Evolutionary conservation across 1,284 basidiomycete genomes (phyloP), one percentile per base, ranked within the genome.

Genomic region (Moniliophthora roreri): DNA sequence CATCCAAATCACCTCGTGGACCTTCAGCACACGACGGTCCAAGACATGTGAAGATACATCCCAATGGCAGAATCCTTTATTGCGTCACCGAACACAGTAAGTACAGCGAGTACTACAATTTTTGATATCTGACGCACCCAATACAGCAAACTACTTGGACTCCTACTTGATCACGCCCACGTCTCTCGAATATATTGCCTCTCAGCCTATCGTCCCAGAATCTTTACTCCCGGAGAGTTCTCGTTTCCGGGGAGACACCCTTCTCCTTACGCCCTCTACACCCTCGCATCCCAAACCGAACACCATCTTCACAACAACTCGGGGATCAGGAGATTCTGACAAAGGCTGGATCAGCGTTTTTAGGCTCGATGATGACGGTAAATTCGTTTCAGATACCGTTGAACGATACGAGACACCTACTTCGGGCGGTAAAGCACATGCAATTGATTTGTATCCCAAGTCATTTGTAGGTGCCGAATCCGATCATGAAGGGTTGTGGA

Each of bases 41-140:
- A 2, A 65, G 78, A 34, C 78, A 80, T 60, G 65, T 79, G 51
- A 77, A 77, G 53, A 57, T 79, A 1, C 77, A 79, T 56, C 76
- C 77, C 0, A 78, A 78, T 55, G 77, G 77, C 0, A 71, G 66
- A 45, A 58, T 77, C 0, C 59, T 79, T 3, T 79, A 80, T 56
- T 75, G 69, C 48, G 71, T 79, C 9, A 77, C 77, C 2, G 78
- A 80, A 56, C 78, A 80, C 48, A 70, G 76, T 77, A 55, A 54
- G 75, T 65, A 21, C n/a, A n/a, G n/a, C n/a, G 4, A 28, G 26
- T 32, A 15, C 20, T 15, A n/a, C 3, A 9, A 36, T 34, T 21
- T 36, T 37, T 21, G n/a, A 28, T 36, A 38, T 40, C 21, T 26
- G 11, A 24, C 20, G 21, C 24, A 34, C n/a, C 39, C 16, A 10